Evolutionary conservation across 2,329 filamentous ascomycete species (phyloP), one percentile per base, ranked within the genome.

Genomic region (Colletotrichum cordylinicola): DNA sequence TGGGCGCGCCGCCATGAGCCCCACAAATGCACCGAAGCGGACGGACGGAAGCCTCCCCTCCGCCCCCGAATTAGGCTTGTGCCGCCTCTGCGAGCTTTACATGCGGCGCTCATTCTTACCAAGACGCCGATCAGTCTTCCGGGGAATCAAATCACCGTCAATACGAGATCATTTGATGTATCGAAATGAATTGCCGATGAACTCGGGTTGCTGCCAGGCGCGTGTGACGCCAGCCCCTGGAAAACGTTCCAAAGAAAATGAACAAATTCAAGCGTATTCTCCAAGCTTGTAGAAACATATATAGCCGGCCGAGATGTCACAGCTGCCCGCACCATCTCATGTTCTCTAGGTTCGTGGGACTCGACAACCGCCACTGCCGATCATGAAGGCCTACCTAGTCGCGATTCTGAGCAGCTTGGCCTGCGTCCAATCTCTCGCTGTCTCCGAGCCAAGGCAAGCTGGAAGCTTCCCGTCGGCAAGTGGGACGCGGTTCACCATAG

Each of bases 401-500:
- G 35, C 43, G 33, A 37, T 70, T 16, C 21, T 70, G 31, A n/a
- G 64, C 66, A 29, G n/a, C n/a, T 27, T 74, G n/a, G 15, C 43
- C 67, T 15, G 18, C 18, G 24, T 64, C 16, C 56, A 48, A 29
- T 55, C 13, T 21, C 24, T 55, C 6, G 24, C 35, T 18, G 43
- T 58, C 15, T 24, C 58, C 6, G 43, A 70, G 58, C 33, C 71
- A 7, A 65, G 43, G 29, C 43, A 74, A 33, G 33, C 48, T 31
- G 35, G 43, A 52, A 24, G 35, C 18, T 58, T 75, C 18, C 73
- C 73, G 0, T 73, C 67, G 52, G 60, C 74, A 31, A 72, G 64
- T 61, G 81, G 81, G 6, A 77, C 77, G 35, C 75, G 81, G 15
- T 87, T 88, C 76, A 80, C 81, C 21, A 84, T 89, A 67, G 84